phyloP scores from a whole-genome alignment of 176 grass and related monocot species.

The Bothriochloa decipiens region DNA sequence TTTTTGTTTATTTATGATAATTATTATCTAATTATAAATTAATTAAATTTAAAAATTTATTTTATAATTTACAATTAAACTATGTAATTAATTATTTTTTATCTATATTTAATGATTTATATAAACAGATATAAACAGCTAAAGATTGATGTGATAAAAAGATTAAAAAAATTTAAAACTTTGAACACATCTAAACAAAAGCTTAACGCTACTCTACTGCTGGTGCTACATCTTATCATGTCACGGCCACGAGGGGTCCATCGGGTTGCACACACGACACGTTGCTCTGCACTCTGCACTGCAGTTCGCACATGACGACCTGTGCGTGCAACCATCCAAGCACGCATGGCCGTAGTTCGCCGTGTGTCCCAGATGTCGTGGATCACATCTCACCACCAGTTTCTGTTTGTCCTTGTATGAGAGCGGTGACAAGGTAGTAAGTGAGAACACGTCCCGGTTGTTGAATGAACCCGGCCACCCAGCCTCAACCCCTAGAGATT shows the following conservation, averaged over 20 bases:
- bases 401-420: not conserved
- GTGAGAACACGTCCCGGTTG: not conserved
- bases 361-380: not conserved
- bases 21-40: too few species aligned
- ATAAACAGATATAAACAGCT: too few species aligned
- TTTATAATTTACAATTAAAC: too few species aligned
- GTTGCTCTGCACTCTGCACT: not conserved
- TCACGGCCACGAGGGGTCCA: not conserved
- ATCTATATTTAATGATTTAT: not conserved
- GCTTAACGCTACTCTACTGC: too few species aligned
- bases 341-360: not conserved
- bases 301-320: constrained; percentile 25
- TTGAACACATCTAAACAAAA: too few species aligned
- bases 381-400: not conserved
- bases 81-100: too few species aligned
- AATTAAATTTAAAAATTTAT: too few species aligned
- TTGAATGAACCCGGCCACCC: not conserved
- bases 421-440: too few species aligned
- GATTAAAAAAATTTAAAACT: too few species aligned
- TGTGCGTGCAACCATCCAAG: not conserved
- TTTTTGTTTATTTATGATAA: too few species aligned
- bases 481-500: constrained; percentile 16
- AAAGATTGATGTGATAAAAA: too few species aligned
- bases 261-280: too few species aligned
- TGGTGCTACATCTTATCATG: not conserved